Base-by-base conservation (phyloP, 2,329 filamentous ascomycete species). In the Corinectria fuckeliana region DNA sequence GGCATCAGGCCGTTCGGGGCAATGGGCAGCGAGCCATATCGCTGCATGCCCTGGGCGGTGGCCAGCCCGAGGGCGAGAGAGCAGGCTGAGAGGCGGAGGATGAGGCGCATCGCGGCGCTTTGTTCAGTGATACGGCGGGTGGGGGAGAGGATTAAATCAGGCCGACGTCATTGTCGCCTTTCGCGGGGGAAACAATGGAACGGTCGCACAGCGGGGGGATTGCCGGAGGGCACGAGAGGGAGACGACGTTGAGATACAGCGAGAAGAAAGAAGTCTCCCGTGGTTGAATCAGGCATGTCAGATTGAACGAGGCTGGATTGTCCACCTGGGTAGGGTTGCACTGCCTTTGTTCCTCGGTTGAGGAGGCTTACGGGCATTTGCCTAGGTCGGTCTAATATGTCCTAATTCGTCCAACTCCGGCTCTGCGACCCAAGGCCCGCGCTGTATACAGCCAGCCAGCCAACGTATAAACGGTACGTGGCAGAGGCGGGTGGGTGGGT, bases 1-100 rank as follows among this genome's bases (percentile, higher is more conserved):
- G 72, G 72, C 55, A 67, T 67, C 53, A 75, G 61, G 11, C 74
- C 73, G 9, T 62, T 74, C 1, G 62, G 69, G 7, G 61, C 61
- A 18, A 69, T 52, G 13, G 61, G 56, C 7, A 64, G 50, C 10
- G 64, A 60, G 2, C 60, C 70, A 61, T 72, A 70, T 41, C 61
- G 63, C 14, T 55, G 59, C 11, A 39, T 38, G 20, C 56, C 49
- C 36, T 68, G 65, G 26, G 65, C 65, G 14, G 60, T 9, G 28
- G 51, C 51, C 42, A 69, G 57, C 20, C 61, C 42, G 51, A 65
- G 45, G 55, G 50, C 26, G 56, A 61, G 48, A 20, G 30, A 41
- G 28, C 38, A 38, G 50, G 44, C 26, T 4, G 25, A 21, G 21
- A 50, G 41, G 42, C 60, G 55, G 16, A 50, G n/a, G 30, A 58